Evolutionary conservation across 2,329 filamentous ascomycete species (phyloP).

Genomic region (Penicillium hesseltinei): DNA sequence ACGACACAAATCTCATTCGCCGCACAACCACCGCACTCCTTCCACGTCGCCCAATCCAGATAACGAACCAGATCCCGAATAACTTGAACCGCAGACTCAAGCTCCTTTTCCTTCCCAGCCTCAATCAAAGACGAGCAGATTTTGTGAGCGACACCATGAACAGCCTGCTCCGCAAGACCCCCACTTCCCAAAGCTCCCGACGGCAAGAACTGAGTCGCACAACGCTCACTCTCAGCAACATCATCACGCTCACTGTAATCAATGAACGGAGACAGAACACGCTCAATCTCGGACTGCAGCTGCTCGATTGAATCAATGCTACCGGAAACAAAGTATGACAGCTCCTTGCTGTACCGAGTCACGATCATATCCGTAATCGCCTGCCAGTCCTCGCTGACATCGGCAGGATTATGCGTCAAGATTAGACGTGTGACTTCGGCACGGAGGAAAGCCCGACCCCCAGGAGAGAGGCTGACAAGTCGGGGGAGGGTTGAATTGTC

Average conservation of each 20-base stretch:
- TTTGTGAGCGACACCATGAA: slow-evolving; percentile 30
- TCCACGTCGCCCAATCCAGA: slow-evolving; percentile 62
- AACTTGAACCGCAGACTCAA: slow-evolving; percentile 27
- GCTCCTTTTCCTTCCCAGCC: slow-evolving; percentile 21
- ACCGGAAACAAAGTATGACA: slow-evolving; percentile 43
- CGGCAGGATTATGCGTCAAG: slow-evolving; percentile 28
- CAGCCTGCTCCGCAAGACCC: slow-evolving; percentile 26
- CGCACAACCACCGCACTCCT: slow-evolving; percentile 54
- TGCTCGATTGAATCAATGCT: slow-evolving; percentile 20
- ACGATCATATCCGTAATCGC: slow-evolving; percentile 64
- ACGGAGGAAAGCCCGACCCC: slow-evolving; percentile 39
- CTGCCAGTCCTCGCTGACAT: slow-evolving; percentile 61
- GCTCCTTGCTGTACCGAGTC: slow-evolving; percentile 57
- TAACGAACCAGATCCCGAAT: slow-evolving; percentile 48
- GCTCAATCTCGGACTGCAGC: slow-evolving; percentile 31
- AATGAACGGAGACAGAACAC: slow-evolving; percentile 35
- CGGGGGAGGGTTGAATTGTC: slow-evolving; percentile 41
- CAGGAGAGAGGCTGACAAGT: slow-evolving; percentile 29
- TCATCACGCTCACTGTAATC: slow-evolving; percentile 33
- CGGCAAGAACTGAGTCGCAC: slow-evolving; percentile 37
- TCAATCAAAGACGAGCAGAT: slow-evolving; percentile 35
- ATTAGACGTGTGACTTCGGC: slow-evolving; percentile 49
- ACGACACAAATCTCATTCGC: slow-evolving; percentile 58
- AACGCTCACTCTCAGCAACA: slow-evolving; percentile 30
- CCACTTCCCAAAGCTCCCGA: slow-evolving; percentile 4